Evolutionary conservation across 1,284 basidiomycete species (phyloP), one percentile per base, ranked within the genome.

Genomic region (Rhizopogon hawkerae): DNA sequence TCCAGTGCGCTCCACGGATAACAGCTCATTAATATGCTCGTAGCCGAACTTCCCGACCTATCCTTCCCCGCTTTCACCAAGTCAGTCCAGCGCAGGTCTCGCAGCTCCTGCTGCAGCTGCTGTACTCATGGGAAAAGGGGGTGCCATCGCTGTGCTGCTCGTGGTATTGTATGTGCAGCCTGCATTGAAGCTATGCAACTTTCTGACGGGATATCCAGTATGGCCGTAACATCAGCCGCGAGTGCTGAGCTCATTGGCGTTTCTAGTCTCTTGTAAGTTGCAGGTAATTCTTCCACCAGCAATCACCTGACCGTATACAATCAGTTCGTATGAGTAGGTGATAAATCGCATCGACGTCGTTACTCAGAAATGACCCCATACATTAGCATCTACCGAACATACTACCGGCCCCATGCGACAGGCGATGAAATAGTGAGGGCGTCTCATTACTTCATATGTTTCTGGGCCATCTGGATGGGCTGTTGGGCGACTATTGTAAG

Each of bases 381-480:
- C 24, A 11, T 18, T 34, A 64, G 62, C 33, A 63, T 80, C 34
- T 80, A 75, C 59, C 68, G 77, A 49, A 72, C 76, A 0, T 79
- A 77, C 56, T 69, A 69, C 48, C 62, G 70, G 14, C 73, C 73
- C 1, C 64, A 73, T 11, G 76, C 78, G 0, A 68, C 63, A 37
- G 72, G 72, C n/a, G 59, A 66, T 9, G 72, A 78, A 56, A 73
- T 79, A 26, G 75, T 79, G 14, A 68, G 69, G 45, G 69, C 72
- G 33, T 76, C 76, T 6, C 78, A 80, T 59, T 65, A 64, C 50
- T 79, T 82, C 49, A 73, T 79, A 44, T 75, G 71, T 48, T 70
- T 78, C 42, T 86, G 78, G 74, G 78, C 77, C 0, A 54, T 85
- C 29, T 76, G 80, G 69, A 83, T 85, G 72, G 81, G 73, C 0